phyloP scores from a whole-genome alignment of 179 eudicot species.

The Gypsophila paniculata region DNA sequence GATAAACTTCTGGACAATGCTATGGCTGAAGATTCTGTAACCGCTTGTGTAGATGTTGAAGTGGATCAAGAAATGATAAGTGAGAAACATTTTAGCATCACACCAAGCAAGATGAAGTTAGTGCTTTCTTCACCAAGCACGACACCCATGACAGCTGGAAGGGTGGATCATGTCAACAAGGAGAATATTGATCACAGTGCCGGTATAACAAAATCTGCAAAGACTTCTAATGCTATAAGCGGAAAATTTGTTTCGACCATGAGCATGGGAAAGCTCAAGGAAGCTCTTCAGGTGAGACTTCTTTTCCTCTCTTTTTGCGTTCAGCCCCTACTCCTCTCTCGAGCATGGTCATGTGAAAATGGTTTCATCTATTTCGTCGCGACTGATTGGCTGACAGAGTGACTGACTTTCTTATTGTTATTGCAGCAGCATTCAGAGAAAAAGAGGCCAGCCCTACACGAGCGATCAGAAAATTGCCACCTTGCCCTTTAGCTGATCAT shows the following conservation, averaged over 20 bases:
- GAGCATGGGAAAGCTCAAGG: slow-evolving; percentile 39
- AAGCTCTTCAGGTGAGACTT: slow-evolving; percentile 23
- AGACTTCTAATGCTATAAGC: slow-evolving; percentile 15
- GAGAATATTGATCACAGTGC: slow-evolving; percentile 44
- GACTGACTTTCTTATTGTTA: background rate
- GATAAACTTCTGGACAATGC: slow-evolving; percentile 10
- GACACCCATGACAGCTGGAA: slow-evolving; percentile 27
- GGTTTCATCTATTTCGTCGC: background rate
- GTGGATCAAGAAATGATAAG: background rate
- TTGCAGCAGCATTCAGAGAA: slow-evolving; percentile 29
- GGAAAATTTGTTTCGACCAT: slow-evolving; percentile 22
- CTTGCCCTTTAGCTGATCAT: slow-evolving; percentile 20
- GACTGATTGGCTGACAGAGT: background rate
- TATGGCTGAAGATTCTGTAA: slow-evolving; percentile 15
- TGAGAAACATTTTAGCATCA: slow-evolving; percentile 6
- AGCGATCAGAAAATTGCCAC: slow-evolving; percentile 22
- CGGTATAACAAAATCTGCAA: slow-evolving; percentile 16
- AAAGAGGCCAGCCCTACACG: slow-evolving; percentile 27
- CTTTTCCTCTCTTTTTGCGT: background rate
- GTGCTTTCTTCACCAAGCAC: no score
- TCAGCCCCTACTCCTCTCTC: background rate
- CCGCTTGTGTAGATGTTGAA: slow-evolving; percentile 7
- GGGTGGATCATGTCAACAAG: slow-evolving; percentile 35
- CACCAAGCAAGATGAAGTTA: slow-evolving; percentile 27
- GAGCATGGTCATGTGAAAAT: background rate